These are phyloP conservation scores for Lachancea quebecensis DNA, from an alignment of 805 yeast species.

Conservation along the genomic window DNA sequence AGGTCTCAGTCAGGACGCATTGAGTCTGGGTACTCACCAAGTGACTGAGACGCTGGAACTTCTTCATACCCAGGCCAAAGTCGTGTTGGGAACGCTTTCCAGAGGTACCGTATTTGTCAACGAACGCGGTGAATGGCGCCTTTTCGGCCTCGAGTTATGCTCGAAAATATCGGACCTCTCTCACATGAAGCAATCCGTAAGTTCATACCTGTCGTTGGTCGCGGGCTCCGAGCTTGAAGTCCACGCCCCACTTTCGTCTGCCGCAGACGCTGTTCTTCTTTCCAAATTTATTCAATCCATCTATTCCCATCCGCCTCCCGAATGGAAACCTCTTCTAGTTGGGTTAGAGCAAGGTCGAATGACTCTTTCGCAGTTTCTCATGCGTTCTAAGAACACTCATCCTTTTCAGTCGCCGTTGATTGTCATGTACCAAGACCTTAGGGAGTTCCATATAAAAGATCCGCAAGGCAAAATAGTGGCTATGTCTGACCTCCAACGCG, in stretches of 20 bases:
- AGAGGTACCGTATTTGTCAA: conserved; percentile 56
- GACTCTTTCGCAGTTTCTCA: conserved; percentile 31
- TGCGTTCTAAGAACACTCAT: conserved; percentile 26
- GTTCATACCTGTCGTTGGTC: neutral
- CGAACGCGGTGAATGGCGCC: conserved; percentile 71
- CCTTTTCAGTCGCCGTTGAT: conserved; percentile 40
- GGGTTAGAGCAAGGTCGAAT: conserved; percentile 17
- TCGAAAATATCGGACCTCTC: conserved; percentile 44
- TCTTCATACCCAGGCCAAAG: conserved; percentile 23
- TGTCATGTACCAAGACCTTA: conserved; percentile 44
- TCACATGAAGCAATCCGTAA: conserved; percentile 19
- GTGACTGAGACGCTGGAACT: conserved; percentile 21
- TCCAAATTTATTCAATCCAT: conserved; percentile 36
- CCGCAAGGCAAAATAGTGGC: conserved; percentile 45
- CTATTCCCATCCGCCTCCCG: conserved; percentile 35
- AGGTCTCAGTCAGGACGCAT: conserved; percentile 12
- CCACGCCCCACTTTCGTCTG: conserved; percentile 6
- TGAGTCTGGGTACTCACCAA: conserved; percentile 24
- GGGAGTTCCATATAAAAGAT: conserved; percentile 47
- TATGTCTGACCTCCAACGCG: conserved; percentile 21
- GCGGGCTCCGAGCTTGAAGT: conserved; percentile 7
- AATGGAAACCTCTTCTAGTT: conserved; percentile 25
- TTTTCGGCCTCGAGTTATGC: conserved; percentile 68
- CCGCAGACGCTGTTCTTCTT: conserved; percentile 23
- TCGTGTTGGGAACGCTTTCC: conserved; percentile 59